Base-by-base conservation (phyloP, 2,329 filamentous ascomycete genomes). In the Alternaria panax region DNA sequence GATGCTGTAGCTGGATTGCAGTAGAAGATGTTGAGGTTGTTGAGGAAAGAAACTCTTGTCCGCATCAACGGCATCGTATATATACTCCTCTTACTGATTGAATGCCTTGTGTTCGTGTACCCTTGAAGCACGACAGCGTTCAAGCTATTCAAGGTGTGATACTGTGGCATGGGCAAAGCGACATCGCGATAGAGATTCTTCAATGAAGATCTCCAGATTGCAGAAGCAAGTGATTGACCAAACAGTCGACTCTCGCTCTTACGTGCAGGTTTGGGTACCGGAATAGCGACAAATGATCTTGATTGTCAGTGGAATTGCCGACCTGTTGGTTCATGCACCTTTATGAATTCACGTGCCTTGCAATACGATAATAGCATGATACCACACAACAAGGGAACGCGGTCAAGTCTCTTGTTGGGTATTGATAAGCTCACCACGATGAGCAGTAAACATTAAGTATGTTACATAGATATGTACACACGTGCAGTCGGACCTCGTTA, bases 401-500 rank as follows among this genome's bases (percentile, higher is more conserved):
- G 18, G 32, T n/a, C 7, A 38, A 30, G 24, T 38, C 4, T 36
- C 32, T 46, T 48, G 40, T 32, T n/a, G 42, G 28, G 25, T 45
- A 30, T 54, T 59, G 45, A 43, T 43, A 40, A 55, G 45, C 24
- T 20, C 48, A 46, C 53, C 27, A 25, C 36, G 18, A 41, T 42
- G 52, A 32, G 51, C 43, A 59, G 55, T 64, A 67, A 59, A 68
- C 60, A 63, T 63, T 59, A 65, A 38, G 59, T 51, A 56, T 60
- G 47, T 45, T 70, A 67, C 52, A 65, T 43, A 40, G 34, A 52
- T 61, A 40, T 59, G 51, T 56, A 53, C 57, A 53, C 57, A 65
- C 66, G 47, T 69, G 41, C 63, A 51, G 54, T 69, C 66, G 63
- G 67, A 65, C 59, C 64, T 66, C 67, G 34, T 70, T 14, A 51